These are phyloP conservation scores for Phylloporus arenicola DNA, from an alignment of 768 basidiomycete species.

Conservation along the genomic window DNA sequence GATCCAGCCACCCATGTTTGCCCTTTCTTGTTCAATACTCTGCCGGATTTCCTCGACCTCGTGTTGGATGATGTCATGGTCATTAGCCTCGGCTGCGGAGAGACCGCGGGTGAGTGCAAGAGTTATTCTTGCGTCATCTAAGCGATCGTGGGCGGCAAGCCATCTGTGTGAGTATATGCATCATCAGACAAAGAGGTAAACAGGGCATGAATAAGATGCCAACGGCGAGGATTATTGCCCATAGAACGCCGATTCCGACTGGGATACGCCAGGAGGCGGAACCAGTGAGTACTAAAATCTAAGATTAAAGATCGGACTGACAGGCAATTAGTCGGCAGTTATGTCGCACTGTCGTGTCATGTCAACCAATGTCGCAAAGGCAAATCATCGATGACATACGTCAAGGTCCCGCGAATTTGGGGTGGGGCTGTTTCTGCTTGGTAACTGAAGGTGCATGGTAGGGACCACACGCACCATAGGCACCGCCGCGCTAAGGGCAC, in stretches of 20 bases:
- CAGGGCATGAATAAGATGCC: constrained; percentile 65
- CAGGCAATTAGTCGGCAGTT: constrained; percentile 63
- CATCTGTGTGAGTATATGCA: constrained; percentile 35
- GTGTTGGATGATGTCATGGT: constrained; percentile 38
- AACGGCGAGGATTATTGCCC: constrained; percentile 54
- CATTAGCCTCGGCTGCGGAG: constrained; percentile 32
- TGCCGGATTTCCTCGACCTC: constrained; percentile 53
- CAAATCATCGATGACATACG: constrained; percentile 20
- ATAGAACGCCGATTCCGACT: constrained; percentile 56
- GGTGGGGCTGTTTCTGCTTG: constrained; percentile 71
- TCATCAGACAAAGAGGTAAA: not conserved
- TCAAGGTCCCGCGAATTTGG: constrained; percentile 65
- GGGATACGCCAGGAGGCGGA: constrained; percentile 58
- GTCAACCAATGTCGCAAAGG: not conserved
- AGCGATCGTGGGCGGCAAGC: constrained; percentile 46
- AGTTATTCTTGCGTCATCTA: constrained; percentile 45
- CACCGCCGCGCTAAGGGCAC: constrained; percentile 61
- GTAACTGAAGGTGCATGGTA: constrained; percentile 35
- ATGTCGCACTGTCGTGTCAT: constrained; percentile 35
- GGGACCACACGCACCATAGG: constrained; percentile 43
- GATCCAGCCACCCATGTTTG: constrained; percentile 51
- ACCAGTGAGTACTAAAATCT: constrained; percentile 14
- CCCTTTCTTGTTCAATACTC: constrained; percentile 46
- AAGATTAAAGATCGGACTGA: constrained; percentile 22
- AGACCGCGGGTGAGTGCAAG: constrained; percentile 49